These are phyloP conservation scores for Lagenidium sp. DNA, from an alignment of 352 stramenopile species.

Conservation along the genomic window DNA sequence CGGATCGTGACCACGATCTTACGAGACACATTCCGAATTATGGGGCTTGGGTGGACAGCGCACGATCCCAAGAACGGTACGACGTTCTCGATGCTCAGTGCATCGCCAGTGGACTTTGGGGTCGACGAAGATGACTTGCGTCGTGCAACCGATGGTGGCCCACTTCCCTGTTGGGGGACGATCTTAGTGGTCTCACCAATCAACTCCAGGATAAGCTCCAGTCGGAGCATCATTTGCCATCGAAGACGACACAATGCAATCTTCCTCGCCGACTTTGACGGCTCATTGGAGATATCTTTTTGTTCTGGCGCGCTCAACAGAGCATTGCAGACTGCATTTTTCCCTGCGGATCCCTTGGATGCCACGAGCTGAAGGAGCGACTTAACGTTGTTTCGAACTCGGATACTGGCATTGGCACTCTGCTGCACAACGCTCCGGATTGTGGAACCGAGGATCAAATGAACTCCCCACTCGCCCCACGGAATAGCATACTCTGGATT, in stretches of 20 bases:
- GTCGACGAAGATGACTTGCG: slow-evolving; percentile 24
- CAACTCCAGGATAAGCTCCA: slow-evolving; percentile 59
- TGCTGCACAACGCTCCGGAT: slow-evolving; percentile 70
- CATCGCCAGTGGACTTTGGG: slow-evolving; percentile 19
- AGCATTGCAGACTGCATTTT: slow-evolving; percentile 61
- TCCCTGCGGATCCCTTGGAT: slow-evolving; percentile 31
- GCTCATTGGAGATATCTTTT: slow-evolving; percentile 22
- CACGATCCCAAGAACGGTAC: slow-evolving; percentile 66
- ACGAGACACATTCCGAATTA: slow-evolving; percentile 22
- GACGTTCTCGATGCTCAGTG: slow-evolving; percentile 52
- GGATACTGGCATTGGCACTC: slow-evolving; percentile 48
- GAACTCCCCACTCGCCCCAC: slow-evolving; percentile 73
- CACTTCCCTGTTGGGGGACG: not conserved
- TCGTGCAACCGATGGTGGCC: slow-evolving; percentile 4
- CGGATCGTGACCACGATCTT: slow-evolving; percentile 42
- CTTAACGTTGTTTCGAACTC: slow-evolving; percentile 43
- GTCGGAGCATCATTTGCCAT: slow-evolving; percentile 50
- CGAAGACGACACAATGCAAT: slow-evolving; percentile 38
- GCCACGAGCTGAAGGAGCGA: slow-evolving; percentile 34
- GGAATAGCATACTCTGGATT: slow-evolving; percentile 41
- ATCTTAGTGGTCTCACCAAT: slow-evolving; percentile 12
- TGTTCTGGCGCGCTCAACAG: slow-evolving; percentile 65
- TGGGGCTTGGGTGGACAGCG: slow-evolving; percentile 40
- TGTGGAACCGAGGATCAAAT: slow-evolving; percentile 65
- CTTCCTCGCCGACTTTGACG: slow-evolving; percentile 25